Evolutionary conservation across 169 alveolate species (phyloP), one percentile per base, ranked within the genome.

Genomic region (Plasmodium coatneyi): DNA sequence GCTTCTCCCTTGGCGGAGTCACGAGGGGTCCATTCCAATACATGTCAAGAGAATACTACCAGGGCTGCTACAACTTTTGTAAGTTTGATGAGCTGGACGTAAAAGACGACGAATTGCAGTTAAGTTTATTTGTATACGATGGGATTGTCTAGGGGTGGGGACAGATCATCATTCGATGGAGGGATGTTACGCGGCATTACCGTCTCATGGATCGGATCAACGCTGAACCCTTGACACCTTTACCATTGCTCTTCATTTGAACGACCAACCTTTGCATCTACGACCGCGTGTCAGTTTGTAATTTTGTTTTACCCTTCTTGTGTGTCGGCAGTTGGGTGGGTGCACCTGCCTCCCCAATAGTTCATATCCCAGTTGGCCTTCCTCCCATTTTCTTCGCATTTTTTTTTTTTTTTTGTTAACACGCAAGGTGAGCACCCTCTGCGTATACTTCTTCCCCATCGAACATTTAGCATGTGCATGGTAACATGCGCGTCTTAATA

Each of bases 1-100:
- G 95, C 14, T 43, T 91, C 39, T 91, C 95, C 22, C 92, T 91
- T 36, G 83, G 83, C 34, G 92, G 92, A 66, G 54, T 91, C 32
- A 82, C 83, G 28, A 80, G 71, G 74, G 95, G 95, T 9, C 95
- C 95, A 43, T 81, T 91, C 39, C 56, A 78, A 0, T 91, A 34
- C 74, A 30, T 91, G 25, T 91, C 95, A 36, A 91, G 74, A 71
- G 95, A 91, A 81, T 91, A 91, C 76, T 91, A 91, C 78, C 95
- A 91, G 25, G 74, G 56, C 54, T 19, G 81, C 9, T 91, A 91
- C 60, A 91, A 91, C 74, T 91, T 91, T 28, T 91, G 95, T 25
- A 91, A 91, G 76, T 91, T 91, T 49, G 92, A 91, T 34, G 92
- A 91, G 4, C 76, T 91, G 14, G 70, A 91, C 41, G 71, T 91